Percentiles rank a stretch among this genome's conserved stretches.
Evolutionary conservation across 768 basidiomycete genomes (phyloP).

Genomic region (Pisolithus tinctorius): DNA sequence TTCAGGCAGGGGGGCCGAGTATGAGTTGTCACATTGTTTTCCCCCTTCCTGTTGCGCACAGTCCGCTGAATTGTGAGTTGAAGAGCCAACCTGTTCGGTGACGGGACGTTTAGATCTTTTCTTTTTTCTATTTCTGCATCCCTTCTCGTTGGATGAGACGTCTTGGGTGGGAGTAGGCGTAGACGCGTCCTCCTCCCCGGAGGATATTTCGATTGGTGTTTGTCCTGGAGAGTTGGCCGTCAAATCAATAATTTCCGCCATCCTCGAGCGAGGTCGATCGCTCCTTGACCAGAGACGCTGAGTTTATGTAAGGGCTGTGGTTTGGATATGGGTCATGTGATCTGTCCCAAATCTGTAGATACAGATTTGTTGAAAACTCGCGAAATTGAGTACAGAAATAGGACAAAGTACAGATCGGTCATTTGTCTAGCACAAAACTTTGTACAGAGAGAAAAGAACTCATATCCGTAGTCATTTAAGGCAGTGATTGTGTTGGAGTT

Average conservation of each 20-base stretch:
- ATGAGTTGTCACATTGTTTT: conserved; percentile 1
- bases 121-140: conserved; percentile 23
- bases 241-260: conserved; percentile 30
- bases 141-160: conserved; percentile 13
- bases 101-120: conserved; percentile 14
- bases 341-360: no score
- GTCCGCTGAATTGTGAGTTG: conserved; percentile 13
- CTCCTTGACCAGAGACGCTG: no score
- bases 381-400: neutral
- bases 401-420: neutral
- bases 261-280: neutral
- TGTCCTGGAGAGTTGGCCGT: conserved; percentile 18
- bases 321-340: no score
- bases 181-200: conserved; percentile 15
- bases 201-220: conserved; percentile 24
- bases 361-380: no score
- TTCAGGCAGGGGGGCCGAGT: conserved; percentile 22
- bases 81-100: conserved; percentile 10
- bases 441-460: no score
- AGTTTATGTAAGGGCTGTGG: no score
- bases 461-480: neutral
- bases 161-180: conserved; percentile 1
- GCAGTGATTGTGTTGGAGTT: conserved; percentile 11
- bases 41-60: conserved; percentile 12
- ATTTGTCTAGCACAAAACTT: neutral